Conservation (phyloP, 1,284 basidiomycete genomes). For the Ustilago shanxiensis region DNA sequence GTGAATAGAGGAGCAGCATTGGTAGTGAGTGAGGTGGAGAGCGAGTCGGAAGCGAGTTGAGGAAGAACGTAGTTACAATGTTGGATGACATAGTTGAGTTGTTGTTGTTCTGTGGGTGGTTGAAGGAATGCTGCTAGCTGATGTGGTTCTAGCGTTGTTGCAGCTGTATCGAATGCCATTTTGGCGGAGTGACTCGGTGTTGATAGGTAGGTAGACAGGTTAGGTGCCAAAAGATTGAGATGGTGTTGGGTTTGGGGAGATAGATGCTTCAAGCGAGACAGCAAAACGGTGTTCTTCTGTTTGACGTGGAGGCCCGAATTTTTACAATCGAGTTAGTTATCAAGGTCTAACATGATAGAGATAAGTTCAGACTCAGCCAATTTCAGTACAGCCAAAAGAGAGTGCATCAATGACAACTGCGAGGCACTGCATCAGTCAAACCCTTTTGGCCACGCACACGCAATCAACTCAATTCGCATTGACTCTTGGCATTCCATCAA, state of each 20-base stretch:
- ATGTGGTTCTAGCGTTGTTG: constrained; percentile 32
- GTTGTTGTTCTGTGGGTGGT: constrained; percentile 24
- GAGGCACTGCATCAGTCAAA: neutral
- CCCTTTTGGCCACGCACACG: neutral
- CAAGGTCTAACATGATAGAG: neutral
- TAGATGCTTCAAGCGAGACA: constrained; percentile 5
- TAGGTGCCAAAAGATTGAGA: constrained; percentile 2
- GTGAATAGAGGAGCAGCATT: constrained; percentile 13
- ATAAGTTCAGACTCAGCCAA: neutral
- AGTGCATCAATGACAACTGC: no score
- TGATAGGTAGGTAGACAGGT: no score
- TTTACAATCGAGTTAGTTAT: neutral
- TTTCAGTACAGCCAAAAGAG: neutral
- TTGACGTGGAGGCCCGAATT: constrained; percentile 1
- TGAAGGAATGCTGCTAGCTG: constrained; percentile 28
- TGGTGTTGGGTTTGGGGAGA: neutral
- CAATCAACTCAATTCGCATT: neutral
- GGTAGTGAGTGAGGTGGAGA: constrained; percentile 17
- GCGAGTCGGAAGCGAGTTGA: constrained; percentile 35
- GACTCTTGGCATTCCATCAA: neutral
- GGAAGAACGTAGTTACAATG: constrained; percentile 50
- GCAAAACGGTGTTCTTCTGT: neutral
- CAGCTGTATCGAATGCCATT: constrained; percentile 10
- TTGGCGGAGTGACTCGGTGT: neutral
- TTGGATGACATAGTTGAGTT: constrained; percentile 33